phyloP scores from a whole-genome alignment of 257 asterid species.

The Nicotiana knightiana region DNA sequence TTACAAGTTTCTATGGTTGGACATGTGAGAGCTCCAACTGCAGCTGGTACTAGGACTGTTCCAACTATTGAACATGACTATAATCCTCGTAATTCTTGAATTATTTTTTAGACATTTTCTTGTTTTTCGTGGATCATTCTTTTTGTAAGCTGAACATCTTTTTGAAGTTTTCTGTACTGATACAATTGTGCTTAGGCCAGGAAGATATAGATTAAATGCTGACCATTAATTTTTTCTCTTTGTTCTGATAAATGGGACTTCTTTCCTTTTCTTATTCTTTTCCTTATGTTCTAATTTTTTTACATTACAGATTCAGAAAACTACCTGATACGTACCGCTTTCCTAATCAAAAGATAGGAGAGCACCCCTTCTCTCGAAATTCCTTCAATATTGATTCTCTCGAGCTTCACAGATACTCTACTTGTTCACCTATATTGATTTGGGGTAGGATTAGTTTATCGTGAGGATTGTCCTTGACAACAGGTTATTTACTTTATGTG shows the following conservation, averaged over 20 bases:
- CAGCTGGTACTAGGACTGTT: conserved; percentile 57
- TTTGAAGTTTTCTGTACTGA: conserved; percentile 13
- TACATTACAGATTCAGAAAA: too few species aligned
- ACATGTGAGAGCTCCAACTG: conserved; percentile 77
- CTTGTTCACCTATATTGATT: too few species aligned
- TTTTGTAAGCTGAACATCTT: conserved; percentile 17
- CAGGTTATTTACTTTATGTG: too few species aligned
- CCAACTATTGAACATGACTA: conserved; percentile 60
- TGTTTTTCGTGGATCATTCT: conserved; percentile 1
- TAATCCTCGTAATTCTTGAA: conserved; percentile 22
- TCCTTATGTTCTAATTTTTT: not conserved
- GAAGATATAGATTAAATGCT: conserved; percentile 16
- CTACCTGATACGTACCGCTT: too few species aligned
- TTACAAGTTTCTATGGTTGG: conserved; percentile 93
- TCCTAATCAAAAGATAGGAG: too few species aligned
- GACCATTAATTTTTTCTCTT: conserved; percentile 17
- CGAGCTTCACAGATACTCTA: too few species aligned
- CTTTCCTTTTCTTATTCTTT: not conserved
- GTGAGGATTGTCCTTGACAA: too few species aligned
- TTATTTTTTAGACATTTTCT: not conserved
- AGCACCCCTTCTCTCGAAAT: too few species aligned
- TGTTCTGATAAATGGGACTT: conserved; percentile 5
- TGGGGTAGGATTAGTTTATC: too few species aligned
- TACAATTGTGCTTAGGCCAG: conserved; percentile 12
- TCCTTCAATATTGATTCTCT: too few species aligned